Conservation (phyloP, 305 asterid genomes). For the Fraxinus ornus region DNA sequence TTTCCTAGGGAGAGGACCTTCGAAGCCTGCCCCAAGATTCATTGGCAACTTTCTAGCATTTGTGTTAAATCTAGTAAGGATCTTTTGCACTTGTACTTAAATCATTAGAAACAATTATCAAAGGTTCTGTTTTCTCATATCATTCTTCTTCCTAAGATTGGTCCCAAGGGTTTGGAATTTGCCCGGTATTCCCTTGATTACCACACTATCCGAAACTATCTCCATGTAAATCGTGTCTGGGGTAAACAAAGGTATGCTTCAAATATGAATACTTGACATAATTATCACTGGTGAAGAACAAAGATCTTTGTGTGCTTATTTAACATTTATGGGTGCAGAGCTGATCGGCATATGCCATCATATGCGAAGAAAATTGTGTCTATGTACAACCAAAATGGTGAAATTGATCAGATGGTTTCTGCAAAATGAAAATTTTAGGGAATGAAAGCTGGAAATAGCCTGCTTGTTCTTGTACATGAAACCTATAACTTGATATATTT, state of each 20-base stretch:
- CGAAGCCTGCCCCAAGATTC: constrained; percentile 81
- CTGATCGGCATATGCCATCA: constrained; percentile 81
- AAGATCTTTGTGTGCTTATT: constrained; percentile 12
- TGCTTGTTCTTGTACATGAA: constrained; percentile 27
- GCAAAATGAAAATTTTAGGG: constrained; percentile 40
- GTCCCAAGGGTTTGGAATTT: constrained; percentile 93
- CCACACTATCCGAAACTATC: constrained; percentile 90
- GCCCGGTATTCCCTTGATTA: constrained; percentile 94
- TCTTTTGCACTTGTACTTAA: constrained; percentile 15
- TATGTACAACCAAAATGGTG: constrained; percentile 82
- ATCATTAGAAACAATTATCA: constrained; percentile 5
- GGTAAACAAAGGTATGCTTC: constrained; percentile 70
- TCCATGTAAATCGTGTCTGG: constrained; percentile 79
- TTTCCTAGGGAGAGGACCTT: constrained; percentile 74
- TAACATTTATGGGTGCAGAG: constrained; percentile 54
- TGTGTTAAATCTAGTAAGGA: constrained; percentile 68
- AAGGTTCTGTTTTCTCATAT: constrained; percentile 22
- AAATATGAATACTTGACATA: not conserved
- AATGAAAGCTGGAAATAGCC: not conserved
- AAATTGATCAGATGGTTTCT: constrained; percentile 81
- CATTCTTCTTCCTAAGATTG: constrained; percentile 49
- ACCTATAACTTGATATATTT: constrained; percentile 9
- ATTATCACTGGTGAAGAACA: constrained; percentile 7
- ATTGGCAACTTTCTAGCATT: constrained; percentile 80
- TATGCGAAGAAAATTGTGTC: constrained; percentile 83